These are phyloP conservation scores for Nigrospora oryzae DNA, from an alignment of 2,329 filamentous ascomycete genomes.

Conservation along the genomic window DNA sequence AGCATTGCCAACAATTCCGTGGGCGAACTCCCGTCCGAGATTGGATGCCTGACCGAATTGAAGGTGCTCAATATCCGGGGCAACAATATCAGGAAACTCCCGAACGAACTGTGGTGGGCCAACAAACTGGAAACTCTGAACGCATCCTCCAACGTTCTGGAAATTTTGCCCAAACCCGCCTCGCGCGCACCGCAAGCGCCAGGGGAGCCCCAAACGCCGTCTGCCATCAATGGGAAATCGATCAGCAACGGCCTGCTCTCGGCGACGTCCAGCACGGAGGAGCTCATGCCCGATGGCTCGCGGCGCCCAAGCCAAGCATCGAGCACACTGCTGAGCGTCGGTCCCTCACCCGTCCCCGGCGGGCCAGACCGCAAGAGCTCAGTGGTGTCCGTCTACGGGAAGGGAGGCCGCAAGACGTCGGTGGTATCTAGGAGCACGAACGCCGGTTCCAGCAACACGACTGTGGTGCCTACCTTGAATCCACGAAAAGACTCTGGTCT, in stretches of 20 bases:
- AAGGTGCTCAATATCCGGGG: conserved; percentile 81
- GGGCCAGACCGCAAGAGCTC: conserved; percentile 69
- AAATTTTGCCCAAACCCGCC: conserved; percentile 80
- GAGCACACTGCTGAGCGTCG: conserved; percentile 65
- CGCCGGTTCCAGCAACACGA: conserved; percentile 31
- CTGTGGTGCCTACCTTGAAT: conserved; percentile 43
- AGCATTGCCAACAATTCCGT: conserved; percentile 91
- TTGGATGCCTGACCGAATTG: conserved; percentile 80
- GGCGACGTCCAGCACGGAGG: conserved; percentile 67
- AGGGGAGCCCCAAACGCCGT: conserved; percentile 31
- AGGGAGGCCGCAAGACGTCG: conserved; percentile 77
- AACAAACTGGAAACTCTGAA: conserved; percentile 86
- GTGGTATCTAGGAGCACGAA: conserved; percentile 59
- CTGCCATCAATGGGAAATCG: conserved; percentile 31
- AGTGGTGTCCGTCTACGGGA: conserved; percentile 70
- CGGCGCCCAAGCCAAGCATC: conserved; percentile 82
- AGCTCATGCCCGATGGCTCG: conserved; percentile 48
- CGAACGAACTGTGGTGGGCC: conserved; percentile 94
- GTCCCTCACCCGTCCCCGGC: conserved; percentile 58
- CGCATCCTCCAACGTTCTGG: conserved; percentile 87
- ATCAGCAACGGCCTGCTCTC: conserved; percentile 38
- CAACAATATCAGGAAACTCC: conserved; percentile 85
- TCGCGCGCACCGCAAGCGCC: conserved; percentile 58
- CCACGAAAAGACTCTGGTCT: conserved; percentile 82
- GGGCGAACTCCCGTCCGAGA: conserved; percentile 73